Evolutionary conservation across 495 filamentous ascomycete species (phyloP).

Genomic region (Annulohypoxylon maeteangense): DNA sequence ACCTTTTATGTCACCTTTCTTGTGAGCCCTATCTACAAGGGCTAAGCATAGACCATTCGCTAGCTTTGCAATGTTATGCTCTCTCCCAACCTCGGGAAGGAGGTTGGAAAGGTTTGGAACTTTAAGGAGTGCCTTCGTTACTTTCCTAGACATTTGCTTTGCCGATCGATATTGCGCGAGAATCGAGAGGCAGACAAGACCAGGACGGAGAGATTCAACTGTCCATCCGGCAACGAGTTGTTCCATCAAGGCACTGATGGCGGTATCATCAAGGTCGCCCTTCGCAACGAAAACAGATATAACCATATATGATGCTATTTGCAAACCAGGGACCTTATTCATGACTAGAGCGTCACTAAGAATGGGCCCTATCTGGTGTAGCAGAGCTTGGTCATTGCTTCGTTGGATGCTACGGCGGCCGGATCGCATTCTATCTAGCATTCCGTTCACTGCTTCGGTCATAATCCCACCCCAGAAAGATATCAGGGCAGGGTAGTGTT

Average conservation of each 20-base stretch:
- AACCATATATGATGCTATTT: constrained; percentile 90
- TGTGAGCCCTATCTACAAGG: constrained; percentile 70
- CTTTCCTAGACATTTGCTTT: constrained; percentile 73
- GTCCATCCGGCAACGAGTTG: constrained; percentile 81
- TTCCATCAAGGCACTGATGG: constrained; percentile 85
- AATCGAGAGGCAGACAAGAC: constrained; percentile 82
- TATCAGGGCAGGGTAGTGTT: constrained; percentile 78
- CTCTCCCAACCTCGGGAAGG: constrained; percentile 68
- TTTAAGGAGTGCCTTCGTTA: constrained; percentile 75
- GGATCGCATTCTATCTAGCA: constrained; percentile 78
- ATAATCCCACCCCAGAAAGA: constrained; percentile 89
- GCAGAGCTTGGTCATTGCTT: constrained; percentile 79
- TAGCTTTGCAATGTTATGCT: constrained; percentile 76
- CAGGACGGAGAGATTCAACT: constrained; percentile 72
- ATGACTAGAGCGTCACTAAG: constrained; percentile 79
- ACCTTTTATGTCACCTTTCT: constrained; percentile 65
- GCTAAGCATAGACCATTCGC: constrained; percentile 76
- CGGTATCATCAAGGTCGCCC: constrained; percentile 74
- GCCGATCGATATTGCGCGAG: constrained; percentile 77
- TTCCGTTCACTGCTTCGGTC: constrained; percentile 81
- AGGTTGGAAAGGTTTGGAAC: constrained; percentile 66
- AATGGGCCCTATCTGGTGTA: constrained; percentile 77
- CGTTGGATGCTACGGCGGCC: constrained; percentile 73
- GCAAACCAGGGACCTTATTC: constrained; percentile 76
- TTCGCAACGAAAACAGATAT: constrained; percentile 85